Evolutionary conservation across 768 basidiomycete species (phyloP).

Genomic region (Pisolithus tinctorius): DNA sequence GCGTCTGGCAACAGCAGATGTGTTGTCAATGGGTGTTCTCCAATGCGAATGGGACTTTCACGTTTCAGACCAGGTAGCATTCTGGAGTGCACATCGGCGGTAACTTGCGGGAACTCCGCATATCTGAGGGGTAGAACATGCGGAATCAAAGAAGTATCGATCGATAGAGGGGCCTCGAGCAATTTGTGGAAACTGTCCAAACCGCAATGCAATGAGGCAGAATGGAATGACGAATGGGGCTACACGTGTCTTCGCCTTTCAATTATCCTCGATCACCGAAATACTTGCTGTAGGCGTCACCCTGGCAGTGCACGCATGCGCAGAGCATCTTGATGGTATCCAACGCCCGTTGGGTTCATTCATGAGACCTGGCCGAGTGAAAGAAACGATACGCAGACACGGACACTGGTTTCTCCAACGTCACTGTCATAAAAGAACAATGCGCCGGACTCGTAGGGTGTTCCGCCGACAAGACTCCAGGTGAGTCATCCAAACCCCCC

Average conservation of each 20-base stretch:
- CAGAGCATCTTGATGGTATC: slow-evolving; percentile 69
- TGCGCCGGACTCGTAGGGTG: slow-evolving; percentile 57
- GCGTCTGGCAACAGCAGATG: too few relatives aligned
- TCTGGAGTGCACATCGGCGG: slow-evolving; percentile 54
- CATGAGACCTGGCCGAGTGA: slow-evolving; percentile 56
- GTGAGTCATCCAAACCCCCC: slow-evolving; percentile 54
- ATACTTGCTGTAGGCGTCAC: slow-evolving; percentile 50
- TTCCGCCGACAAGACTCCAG: slow-evolving; percentile 50
- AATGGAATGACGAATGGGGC: slow-evolving; percentile 55
- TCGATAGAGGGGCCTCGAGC: not conserved
- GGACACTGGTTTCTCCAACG: slow-evolving; percentile 45
- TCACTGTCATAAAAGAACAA: slow-evolving; percentile 51
- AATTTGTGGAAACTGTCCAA: slow-evolving; percentile 34
- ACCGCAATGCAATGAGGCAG: slow-evolving; percentile 67
- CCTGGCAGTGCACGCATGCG: slow-evolving; percentile 52
- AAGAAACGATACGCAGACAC: slow-evolving; percentile 62
- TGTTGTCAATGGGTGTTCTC: too few relatives aligned
- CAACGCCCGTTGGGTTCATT: slow-evolving; percentile 47
- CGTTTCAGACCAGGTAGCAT: too few relatives aligned
- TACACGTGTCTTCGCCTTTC: slow-evolving; percentile 58
- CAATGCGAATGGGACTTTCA: too few relatives aligned
- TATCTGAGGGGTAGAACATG: slow-evolving; percentile 62
- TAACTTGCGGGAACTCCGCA: slow-evolving; percentile 58
- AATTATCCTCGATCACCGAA: slow-evolving; percentile 46
- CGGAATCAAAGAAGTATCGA: slow-evolving; percentile 39